Evolutionary conservation across 176 grass and related monocot species (phyloP).

Genomic region (Oryza officinalis): DNA sequence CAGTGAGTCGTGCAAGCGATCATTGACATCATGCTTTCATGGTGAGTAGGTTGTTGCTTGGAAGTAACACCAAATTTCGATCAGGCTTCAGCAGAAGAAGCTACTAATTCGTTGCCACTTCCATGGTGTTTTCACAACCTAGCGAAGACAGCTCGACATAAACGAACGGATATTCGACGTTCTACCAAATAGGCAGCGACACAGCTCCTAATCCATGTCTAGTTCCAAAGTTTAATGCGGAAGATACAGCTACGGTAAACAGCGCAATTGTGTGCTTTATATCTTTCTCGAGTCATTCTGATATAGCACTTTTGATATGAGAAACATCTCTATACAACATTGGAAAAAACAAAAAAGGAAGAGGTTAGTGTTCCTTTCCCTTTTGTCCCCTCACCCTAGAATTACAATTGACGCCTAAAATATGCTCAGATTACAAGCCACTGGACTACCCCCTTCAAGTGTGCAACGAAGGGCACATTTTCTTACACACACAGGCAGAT

Average conservation of each 20-base stretch:
- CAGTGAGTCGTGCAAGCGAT: not conserved
- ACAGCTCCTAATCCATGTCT: not conserved
- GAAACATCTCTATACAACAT: constrained; percentile 59
- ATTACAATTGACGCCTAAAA: constrained; percentile 46
- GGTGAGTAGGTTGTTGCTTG: not conserved
- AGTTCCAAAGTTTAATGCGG: not conserved
- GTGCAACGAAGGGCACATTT: constrained; percentile 35
- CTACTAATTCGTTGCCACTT: not conserved
- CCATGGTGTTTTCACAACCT: not conserved
- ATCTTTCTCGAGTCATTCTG: constrained; percentile 32
- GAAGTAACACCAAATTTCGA: not conserved
- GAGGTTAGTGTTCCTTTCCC: constrained; percentile 45
- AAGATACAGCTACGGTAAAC: not conserved
- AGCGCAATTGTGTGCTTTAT: constrained; percentile 1
- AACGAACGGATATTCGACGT: not conserved
- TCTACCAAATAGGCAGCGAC: constrained; percentile 1
- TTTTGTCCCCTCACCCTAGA: constrained; percentile 59
- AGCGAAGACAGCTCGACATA: not conserved
- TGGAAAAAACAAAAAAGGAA: not conserved
- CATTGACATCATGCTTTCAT: not conserved
- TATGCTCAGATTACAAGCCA: constrained; percentile 44
- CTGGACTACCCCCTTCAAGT: constrained; percentile 31
- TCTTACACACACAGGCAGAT: constrained; percentile 23
- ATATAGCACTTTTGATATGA: constrained; percentile 41
- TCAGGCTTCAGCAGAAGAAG: not conserved